Evolutionary conservation across 192 early-diverging fungal genomes (phyloP).

Genomic region (Diversispora epigaea): DNA sequence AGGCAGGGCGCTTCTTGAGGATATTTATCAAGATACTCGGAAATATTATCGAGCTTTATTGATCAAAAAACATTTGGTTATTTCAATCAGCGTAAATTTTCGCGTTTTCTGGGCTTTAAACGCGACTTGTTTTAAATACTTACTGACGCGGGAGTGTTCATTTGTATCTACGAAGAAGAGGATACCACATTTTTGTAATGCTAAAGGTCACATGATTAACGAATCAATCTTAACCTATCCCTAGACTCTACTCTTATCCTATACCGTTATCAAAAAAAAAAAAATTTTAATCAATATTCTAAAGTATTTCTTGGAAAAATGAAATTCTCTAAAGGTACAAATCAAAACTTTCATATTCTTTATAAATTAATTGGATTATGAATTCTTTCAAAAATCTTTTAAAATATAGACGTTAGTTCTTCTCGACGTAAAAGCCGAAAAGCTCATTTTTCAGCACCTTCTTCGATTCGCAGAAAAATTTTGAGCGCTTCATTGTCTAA

Average conservation of each 20-base stretch:
- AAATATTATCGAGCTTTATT: not conserved
- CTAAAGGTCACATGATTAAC: too few relatives aligned
- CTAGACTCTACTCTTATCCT: too few relatives aligned
- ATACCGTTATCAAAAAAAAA: too few relatives aligned
- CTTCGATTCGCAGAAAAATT: constrained; percentile 90
- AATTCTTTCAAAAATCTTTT: not conserved
- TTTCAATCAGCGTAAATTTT: too few relatives aligned
- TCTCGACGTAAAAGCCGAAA: constrained; percentile 92
- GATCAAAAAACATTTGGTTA: not conserved
- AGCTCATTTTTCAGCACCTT: constrained; percentile 98
- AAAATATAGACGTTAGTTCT: constrained; percentile 74
- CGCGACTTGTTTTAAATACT: too few relatives aligned
- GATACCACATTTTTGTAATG: too few relatives aligned
- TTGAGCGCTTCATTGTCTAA: constrained; percentile 96
- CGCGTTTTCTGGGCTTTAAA: too few relatives aligned
- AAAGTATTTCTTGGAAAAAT: not conserved
- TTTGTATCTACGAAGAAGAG: too few relatives aligned
- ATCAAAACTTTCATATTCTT: not conserved
- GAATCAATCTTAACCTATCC: too few relatives aligned
- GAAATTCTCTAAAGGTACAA: constrained; percentile 25
- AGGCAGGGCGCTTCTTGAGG: not conserved
- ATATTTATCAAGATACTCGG: constrained; percentile 2
- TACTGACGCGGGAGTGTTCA: too few relatives aligned
- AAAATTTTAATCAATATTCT: not conserved
- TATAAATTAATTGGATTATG: not conserved